Evolutionary conservation across 139 green algal genomes (phyloP), one percentile per base, ranked within the genome.

Genomic region (Nannochloris sp.): DNA sequence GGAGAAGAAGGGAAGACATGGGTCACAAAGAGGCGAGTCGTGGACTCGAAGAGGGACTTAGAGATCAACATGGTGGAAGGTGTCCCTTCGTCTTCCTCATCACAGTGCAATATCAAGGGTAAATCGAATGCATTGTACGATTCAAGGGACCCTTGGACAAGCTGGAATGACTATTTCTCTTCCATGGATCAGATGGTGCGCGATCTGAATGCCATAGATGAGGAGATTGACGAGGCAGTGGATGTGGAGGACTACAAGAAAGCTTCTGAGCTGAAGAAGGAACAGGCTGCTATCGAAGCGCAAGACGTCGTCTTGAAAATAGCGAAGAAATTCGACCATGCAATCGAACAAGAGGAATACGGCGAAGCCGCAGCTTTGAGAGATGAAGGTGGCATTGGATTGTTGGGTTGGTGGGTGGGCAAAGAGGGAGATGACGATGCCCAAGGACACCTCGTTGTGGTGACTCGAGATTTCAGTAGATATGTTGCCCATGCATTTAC

Each of bases 391-490:
- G 54, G 68, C 2, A 64, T 65, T 11, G 62, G 76, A 3, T 54
- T 93, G 51, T 18, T 79, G 25, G 88, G 88, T 24, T 95, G 88
- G 88, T 95, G 88, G 88, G 66, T 68, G 5, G 78, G 74, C 27
- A 62, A 67, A n/a, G 64, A 61, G n/a, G 68, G 77, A 3, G 9
- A 44, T 8, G 73, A 74, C 5, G 87, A 95, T 74, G 66, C 82
- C 9, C 29, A 54, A 14, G 88, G 88, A 12, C 84, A 93, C 73
- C 56, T 95, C 25, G 64, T 95, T 60, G 74, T 78, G 60, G 63
- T 94, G 14, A 64, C 50, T 4, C 61, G 68, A 10, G 73, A 75
- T 51, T 88, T 76, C 48, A 66, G 68, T 21, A 64, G 75, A 23
- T 83, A 75, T 36, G 54, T 81, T 6, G 87, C 70, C 21, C 64